These are phyloP conservation scores for Ustilago curta DNA, from an alignment of 1,284 basidiomycete species.

Conservation along the genomic window DNA sequence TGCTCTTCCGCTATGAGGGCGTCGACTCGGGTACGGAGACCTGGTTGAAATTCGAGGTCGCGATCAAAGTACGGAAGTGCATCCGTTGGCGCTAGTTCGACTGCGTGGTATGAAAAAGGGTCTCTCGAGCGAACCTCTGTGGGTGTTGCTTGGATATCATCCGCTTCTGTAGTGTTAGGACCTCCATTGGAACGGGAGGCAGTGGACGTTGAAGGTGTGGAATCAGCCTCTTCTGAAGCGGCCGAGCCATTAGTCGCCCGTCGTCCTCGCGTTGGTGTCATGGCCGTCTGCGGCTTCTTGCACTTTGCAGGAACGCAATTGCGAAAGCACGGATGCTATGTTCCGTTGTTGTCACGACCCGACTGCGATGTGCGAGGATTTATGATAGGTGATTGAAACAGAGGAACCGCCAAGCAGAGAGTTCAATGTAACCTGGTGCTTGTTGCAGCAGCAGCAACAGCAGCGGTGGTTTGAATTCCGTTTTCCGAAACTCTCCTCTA, in stretches of 20 bases:
- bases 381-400: neutral
- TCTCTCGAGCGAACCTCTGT: conserved; percentile 6
- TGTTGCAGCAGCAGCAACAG: too few species aligned
- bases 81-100: conserved; percentile 71
- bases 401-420: neutral
- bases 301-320: neutral
- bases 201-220: conserved; percentile 14
- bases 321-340: neutral
- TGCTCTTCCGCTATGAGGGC: conserved; percentile 78
- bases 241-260: conserved; percentile 30
- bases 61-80: conserved; percentile 94
- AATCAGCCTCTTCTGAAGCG: conserved; percentile 17
- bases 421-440: neutral
- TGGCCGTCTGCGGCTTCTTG: neutral
- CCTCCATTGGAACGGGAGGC: neutral
- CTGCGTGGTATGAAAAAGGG: conserved; percentile 27
- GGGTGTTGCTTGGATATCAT: neutral
- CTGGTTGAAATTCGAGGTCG: conserved; percentile 82
- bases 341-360: too few species aligned
- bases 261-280: conserved; percentile 23
- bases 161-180: neutral
- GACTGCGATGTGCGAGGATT: neutral
- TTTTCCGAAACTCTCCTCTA: neutral
- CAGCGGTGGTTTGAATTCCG: neutral
- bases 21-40: conserved; percentile 79